These are phyloP conservation scores for Naganishia antarctica DNA, from an alignment of 768 basidiomycete genomes.

Conservation along the genomic window DNA sequence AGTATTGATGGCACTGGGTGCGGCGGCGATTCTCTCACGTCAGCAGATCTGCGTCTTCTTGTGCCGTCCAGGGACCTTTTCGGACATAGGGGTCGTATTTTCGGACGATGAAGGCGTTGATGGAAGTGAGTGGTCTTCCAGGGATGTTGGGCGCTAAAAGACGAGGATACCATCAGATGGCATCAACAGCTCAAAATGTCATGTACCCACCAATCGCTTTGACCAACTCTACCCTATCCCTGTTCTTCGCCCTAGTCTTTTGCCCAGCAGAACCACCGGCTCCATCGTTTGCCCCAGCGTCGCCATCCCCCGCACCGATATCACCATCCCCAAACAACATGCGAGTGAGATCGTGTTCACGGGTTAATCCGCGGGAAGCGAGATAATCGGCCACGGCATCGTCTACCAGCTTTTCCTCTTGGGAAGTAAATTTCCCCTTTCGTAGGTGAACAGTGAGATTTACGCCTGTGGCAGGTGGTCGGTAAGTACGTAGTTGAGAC, in stretches of 20 bases:
- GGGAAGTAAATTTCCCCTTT: slow-evolving; percentile 14
- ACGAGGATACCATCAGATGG: neutral
- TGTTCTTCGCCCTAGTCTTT: slow-evolving; percentile 16
- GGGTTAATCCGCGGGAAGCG: neutral
- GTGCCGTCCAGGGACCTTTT: slow-evolving; percentile 15
- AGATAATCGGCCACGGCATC: slow-evolving; percentile 10
- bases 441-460: slow-evolving; percentile 12
- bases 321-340: slow-evolving; percentile 8
- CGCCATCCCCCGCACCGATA: neutral
- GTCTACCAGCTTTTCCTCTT: slow-evolving; percentile 16
- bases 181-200: too few relatives aligned
- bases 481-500: too few relatives aligned
- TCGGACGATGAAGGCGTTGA: slow-evolving; percentile 19
- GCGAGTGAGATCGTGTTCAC: slow-evolving; percentile 7
- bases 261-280: neutral
- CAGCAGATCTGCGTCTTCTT: slow-evolving; percentile 11
- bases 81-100: slow-evolving; percentile 19
- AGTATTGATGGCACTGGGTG: neutral
- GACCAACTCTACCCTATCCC: slow-evolving; percentile 6
- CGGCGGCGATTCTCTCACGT: too few relatives aligned
- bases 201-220: slow-evolving; percentile 13
- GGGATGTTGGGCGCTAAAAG: slow-evolving; percentile 10
- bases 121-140: slow-evolving; percentile 10
- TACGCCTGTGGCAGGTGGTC: neutral
- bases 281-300: slow-evolving; percentile 11